Base-by-base conservation (phyloP, 208 protist species). In the Phytomonas sp. region DNA sequence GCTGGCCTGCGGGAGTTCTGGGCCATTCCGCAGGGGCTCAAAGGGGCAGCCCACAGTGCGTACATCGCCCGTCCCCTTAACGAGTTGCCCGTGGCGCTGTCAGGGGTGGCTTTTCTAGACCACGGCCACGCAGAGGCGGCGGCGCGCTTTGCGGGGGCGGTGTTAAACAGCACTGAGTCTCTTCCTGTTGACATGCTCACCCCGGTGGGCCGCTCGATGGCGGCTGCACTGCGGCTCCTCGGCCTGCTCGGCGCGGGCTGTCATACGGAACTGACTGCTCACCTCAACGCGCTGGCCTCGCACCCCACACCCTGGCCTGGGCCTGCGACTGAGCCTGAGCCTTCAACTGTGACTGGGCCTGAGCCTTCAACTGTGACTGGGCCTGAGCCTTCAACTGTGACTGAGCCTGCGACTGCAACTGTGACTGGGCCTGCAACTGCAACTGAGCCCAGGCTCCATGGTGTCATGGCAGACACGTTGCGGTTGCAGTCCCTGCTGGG, bases 51-150 rank as follows among this genome's bases (percentile, higher is more conserved):
- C 60, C 14, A 19, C 37, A 33, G 19, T 3, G 60, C 74, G 6
- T 83, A 80, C 34, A 3, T 37, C 34, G 34, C 34, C 5, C 34
- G 34, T 14, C 78, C 79, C 11, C 86, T 77, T 59, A 94, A 94
- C 61, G 89, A 83, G 33, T 65, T 90, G 31, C 87, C 84, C 0
- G 81, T 91, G 32, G 86, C 82, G 49, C 71, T 92, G 3, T 77
- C 86, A 7, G 78, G 80, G 16, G 60, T 92, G 62, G 89, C 76
- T 6, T 80, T 94, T 71, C 77, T 94, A 62, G 89, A 94, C 60
- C 23, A 72, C 56, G 60, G 66, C 16, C 73, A 91, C 64, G 78
- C 73, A 62, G 75, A 69, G 67, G 63, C 31, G 32, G 68, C 81
- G 52, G 36, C 66, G 14, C n/a, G 23, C 19, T 89, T 91, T 69